Evolutionary conservation across 1,284 basidiomycete species (phyloP).

Genomic region (Taiwanofungus camphoratus): DNA sequence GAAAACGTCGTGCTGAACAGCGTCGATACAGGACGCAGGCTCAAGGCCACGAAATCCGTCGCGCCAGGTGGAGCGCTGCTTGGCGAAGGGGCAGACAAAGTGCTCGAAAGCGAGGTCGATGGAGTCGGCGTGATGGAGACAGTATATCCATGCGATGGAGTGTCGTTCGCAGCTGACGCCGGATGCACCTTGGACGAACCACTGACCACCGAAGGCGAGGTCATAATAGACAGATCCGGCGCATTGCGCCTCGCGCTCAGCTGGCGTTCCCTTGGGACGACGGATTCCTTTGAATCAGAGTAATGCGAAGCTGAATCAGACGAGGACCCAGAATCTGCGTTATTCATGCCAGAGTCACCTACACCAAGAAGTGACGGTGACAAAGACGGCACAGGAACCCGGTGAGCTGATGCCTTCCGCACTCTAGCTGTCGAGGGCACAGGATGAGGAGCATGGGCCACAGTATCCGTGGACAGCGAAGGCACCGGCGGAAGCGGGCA

Average conservation of each 20-base stretch:
- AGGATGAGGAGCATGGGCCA: slow-evolving; percentile 11
- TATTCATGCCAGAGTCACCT: background rate
- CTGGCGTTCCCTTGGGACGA: slow-evolving; percentile 17
- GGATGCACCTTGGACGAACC: slow-evolving; percentile 12
- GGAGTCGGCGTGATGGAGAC: slow-evolving; percentile 20
- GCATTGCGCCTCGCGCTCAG: slow-evolving; percentile 23
- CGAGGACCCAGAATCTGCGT: slow-evolving; percentile 12
- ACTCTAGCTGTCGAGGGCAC: slow-evolving; percentile 12
- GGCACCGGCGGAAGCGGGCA: slow-evolving; percentile 51
- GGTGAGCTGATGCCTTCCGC: slow-evolving; percentile 24
- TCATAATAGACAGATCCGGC: slow-evolving; percentile 27
- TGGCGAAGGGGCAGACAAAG: slow-evolving; percentile 24
- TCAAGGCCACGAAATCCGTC: slow-evolving; percentile 58
- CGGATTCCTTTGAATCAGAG: slow-evolving; percentile 5
- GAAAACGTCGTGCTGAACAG: slow-evolving; percentile 68
- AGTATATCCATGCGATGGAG: slow-evolving; percentile 12
- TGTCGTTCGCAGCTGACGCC: slow-evolving; percentile 17
- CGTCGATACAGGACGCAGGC: slow-evolving; percentile 70
- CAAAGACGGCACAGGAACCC: slow-evolving; percentile 40
- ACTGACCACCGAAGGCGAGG: slow-evolving; percentile 11
- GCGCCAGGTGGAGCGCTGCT: slow-evolving; percentile 61
- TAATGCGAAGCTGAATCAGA: slow-evolving; percentile 17
- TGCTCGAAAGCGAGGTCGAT: slow-evolving; percentile 9
- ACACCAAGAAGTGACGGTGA: slow-evolving; percentile 22
- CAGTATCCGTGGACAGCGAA: slow-evolving; percentile 33